Evolutionary conservation across 2,329 filamentous ascomycete species (phyloP), one percentile per base, ranked within the genome.

Genomic region (Diplodia corticola): DNA sequence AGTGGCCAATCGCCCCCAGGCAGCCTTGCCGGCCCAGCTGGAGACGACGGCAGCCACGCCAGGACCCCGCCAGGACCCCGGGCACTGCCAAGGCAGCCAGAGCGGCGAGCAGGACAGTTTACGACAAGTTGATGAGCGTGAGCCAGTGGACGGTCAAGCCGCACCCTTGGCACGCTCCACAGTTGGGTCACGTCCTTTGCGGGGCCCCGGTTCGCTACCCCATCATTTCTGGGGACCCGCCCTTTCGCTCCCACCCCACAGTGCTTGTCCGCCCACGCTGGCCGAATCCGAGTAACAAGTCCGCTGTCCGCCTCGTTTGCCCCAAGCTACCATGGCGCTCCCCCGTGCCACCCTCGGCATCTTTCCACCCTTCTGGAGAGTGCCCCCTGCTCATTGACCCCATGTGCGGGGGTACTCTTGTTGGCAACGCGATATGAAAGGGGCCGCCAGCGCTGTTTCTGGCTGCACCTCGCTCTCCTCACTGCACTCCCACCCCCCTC

Each of bases 311-410:
- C 6, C 30, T 26, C 37, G 12, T 49, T n/a, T 5, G 26, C 2
- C 44, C 57, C 57, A 61, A 61, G 57, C 7, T 9, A 5, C 24
- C n/a, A 60, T 48, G 37, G 26, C 40, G n/a, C 20, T 13, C 37
- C 37, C 44, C 35, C 30, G 26, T 48, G 57, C 57, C 57, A 61
- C 57, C 57, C 57, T 61, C 57, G 57, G 57, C 35, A 61, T 48
- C 44, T 61, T 61, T 61, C 57, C 57, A 61, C 40, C 20, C 15
- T 17, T 22, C 26, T 61, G 57, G 40, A 60, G 37, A 48, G 30
- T 48, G 37, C 55, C 26, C n/a, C 40, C 30, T 60, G 55, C 37
- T 26, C 7, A 28, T 37, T 5, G 22, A 30, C 40, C 55, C 55
- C 24, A 30, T 40, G 40, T 61, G 57, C 57, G 57, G 57, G 57